Base-by-base conservation (phyloP, 352 stramenopile genomes). In the Thalassiosira hispida region DNA sequence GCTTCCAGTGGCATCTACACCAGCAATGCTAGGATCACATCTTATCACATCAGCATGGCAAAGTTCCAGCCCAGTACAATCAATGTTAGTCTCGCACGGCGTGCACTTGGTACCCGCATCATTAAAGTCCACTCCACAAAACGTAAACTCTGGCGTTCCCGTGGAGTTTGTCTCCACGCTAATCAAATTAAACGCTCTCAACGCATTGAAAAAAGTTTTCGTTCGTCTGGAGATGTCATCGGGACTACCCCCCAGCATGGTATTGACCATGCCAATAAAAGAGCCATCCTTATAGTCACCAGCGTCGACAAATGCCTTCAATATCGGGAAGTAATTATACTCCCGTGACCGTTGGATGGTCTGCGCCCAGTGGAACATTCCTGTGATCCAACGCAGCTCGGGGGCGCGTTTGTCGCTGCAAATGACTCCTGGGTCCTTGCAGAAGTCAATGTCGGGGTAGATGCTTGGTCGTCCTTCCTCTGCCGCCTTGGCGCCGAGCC, bases 371-470 rank as follows among this genome's bases (percentile, higher is more conserved):
- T 84, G 70, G 56, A 84, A 84, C 75, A 87, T 78, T 16, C 74
- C 79, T 25, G 79, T 79, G 18, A 87, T 46, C 79, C 79, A 87
- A 33, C 76, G 63, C 6, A 87, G 65, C 29, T 84, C 74, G 16
- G 47, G 47, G 11, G 71, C 38, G 11, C 44, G 66, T 12, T 22
- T 60, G 51, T 79, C 72, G 44, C 14, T 74, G 60, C 79, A 87
- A 16, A 87, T 87, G 0, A 40, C 49, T 27, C 76, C 73, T 9
- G 79, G 79, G 62, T 84, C 69, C 3, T 68, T 66, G 52, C 79
- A 87, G 29, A 87, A 87, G 61, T 87, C 64, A 72, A 87, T 82
- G 49, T 83, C 65, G 5, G 73, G 73, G 57, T 79, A 85, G 9
- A 82, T 66, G 23, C 25, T 55, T 11, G 63, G 23, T 3, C 74